Evolutionary conservation across 805 yeast species (phyloP).

Genomic region (Kodamaea laetipori): DNA sequence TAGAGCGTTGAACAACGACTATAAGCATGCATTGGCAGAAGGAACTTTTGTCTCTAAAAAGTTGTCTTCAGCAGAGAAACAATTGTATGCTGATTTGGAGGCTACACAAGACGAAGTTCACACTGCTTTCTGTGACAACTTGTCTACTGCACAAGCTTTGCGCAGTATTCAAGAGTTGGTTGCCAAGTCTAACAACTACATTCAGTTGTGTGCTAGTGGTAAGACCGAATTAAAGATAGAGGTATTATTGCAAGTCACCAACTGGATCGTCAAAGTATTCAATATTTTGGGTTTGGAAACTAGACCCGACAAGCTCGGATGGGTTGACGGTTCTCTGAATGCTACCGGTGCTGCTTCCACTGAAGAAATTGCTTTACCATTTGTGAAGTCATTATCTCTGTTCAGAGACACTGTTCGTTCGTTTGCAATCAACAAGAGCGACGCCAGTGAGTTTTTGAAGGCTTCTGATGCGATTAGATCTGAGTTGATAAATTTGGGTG

Average conservation of each 20-base stretch:
- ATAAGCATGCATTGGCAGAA: conserved; percentile 47
- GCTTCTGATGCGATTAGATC: conserved; percentile 74
- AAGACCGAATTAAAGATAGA: conserved; percentile 57
- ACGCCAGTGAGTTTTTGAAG: conserved; percentile 53
- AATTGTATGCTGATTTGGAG: conserved; percentile 51
- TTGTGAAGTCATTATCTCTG: conserved; percentile 68
- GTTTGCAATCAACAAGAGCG: conserved; percentile 65
- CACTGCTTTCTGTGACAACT: conserved; percentile 83
- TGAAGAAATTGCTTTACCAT: conserved; percentile 81
- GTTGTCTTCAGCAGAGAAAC: conserved; percentile 54
- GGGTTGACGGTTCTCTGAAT: conserved; percentile 52
- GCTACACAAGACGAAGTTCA: conserved; percentile 62
- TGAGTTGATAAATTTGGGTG: conserved; percentile 72
- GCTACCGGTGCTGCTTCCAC: conserved; percentile 21
- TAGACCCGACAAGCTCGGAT: conserved; percentile 74
- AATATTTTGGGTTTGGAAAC: conserved; percentile 74
- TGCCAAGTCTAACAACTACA: conserved; percentile 70
- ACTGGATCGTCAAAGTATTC: conserved; percentile 71
- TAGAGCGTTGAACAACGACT: conserved; percentile 77
- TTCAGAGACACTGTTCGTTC: conserved; percentile 83
- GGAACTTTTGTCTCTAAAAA: conserved; percentile 65
- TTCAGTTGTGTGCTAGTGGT: conserved; percentile 49
- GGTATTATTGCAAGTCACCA: conserved; percentile 61
- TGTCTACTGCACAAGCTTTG: conserved; percentile 76
- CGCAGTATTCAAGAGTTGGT: conserved; percentile 68